These are phyloP conservation scores for Suillus brevipes DNA, from an alignment of 768 basidiomycete genomes.

Conservation along the genomic window DNA sequence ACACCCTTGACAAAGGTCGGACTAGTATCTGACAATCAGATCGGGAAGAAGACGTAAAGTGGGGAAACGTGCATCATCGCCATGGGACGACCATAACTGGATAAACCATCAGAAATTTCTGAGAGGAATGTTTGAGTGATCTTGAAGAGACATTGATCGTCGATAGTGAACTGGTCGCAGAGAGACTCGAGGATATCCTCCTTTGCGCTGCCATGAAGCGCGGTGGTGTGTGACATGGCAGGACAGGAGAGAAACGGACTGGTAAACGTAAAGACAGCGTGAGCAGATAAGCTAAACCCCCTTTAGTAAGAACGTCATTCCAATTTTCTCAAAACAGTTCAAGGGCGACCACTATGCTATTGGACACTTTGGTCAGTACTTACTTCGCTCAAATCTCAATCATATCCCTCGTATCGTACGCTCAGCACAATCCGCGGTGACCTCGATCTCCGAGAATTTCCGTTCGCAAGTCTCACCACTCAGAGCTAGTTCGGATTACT, in stretches of 20 bases:
- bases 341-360: not conserved
- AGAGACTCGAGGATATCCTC: conserved; percentile 62
- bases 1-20: conserved; percentile 96
- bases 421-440: not conserved
- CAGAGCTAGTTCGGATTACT: not conserved
- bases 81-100: conserved; percentile 74
- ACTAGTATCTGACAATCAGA: conserved; percentile 37
- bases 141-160: conserved; percentile 55
- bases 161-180: conserved; percentile 71
- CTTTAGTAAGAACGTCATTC: conserved; percentile 4
- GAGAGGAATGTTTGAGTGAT: conserved; percentile 80
- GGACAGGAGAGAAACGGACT: conserved; percentile 1
- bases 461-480: not conserved
- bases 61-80: conserved; percentile 78
- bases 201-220: conserved; percentile 41
- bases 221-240: conserved; percentile 41
- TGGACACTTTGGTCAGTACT: not conserved
- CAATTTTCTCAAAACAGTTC: not conserved
- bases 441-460: not conserved
- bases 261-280: not conserved
- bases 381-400: not conserved
- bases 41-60: not conserved
- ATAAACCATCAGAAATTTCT: conserved; percentile 77
- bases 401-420: not conserved
- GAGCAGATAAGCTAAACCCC: not conserved